Percentiles rank a stretch among this genome's conserved stretches.
Evolutionary conservation across 2,329 filamentous ascomycete species (phyloP).

Genomic region (Diaporthe citrichinensis): DNA sequence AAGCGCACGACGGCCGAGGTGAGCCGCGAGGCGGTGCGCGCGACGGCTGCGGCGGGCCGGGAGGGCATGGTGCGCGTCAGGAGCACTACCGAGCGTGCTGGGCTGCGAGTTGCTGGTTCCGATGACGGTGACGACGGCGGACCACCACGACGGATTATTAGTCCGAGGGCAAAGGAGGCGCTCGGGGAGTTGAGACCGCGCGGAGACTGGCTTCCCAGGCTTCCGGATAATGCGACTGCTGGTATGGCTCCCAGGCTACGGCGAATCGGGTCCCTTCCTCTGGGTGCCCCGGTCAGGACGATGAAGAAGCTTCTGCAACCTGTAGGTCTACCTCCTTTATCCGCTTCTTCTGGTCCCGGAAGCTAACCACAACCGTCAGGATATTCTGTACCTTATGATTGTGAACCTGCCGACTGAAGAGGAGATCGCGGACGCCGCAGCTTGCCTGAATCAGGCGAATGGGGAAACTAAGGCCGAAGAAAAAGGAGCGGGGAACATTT

Average conservation of each 20-base stretch:
- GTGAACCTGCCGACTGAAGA: conserved; percentile 40
- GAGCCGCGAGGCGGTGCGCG: not conserved
- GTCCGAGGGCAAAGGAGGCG: not conserved
- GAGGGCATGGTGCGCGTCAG: not conserved
- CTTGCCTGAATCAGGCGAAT: conserved; percentile 10
- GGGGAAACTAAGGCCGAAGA: not conserved
- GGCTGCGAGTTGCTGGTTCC: not conserved
- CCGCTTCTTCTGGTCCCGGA: too few species aligned
- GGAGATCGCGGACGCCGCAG: conserved; percentile 30
- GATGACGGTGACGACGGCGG: not conserved
- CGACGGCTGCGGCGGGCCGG: not conserved
- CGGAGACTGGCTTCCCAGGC: conserved; percentile 2
- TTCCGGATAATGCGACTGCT: not conserved
- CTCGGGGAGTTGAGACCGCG: not conserved
- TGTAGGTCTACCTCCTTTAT: not conserved
- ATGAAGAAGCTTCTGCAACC: conserved; percentile 41
- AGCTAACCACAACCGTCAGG: conserved; percentile 1
- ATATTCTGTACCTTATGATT: conserved; percentile 42
- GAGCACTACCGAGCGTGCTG: conserved; percentile 1
- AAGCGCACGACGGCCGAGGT: conserved; percentile 23
- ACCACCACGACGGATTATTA: not conserved
- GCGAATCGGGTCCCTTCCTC: conserved; percentile 18
- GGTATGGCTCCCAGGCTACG: not conserved
- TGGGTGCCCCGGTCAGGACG: conserved; percentile 8
- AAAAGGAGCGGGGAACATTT: not conserved